Percentiles rank a stretch among this genome's conserved stretches.
Evolutionary conservation across 176 grass and related monocot genomes (phyloP).

Genomic region (Phragmites australis): DNA sequence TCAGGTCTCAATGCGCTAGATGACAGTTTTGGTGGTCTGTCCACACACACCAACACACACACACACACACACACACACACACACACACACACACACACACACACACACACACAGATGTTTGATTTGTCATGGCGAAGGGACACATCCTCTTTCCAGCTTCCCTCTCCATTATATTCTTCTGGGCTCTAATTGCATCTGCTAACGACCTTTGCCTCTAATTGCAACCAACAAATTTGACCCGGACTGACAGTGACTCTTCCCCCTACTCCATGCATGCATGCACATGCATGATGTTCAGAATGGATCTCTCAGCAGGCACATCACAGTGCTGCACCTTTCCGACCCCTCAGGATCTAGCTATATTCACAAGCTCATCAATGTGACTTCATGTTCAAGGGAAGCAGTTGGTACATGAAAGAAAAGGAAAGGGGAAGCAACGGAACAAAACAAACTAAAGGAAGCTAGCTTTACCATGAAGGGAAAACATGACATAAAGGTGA

Average conservation of each 20-base stretch:
- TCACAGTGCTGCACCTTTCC: conserved; percentile 41
- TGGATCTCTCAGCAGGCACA: conserved; percentile 1
- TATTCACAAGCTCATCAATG: conserved; percentile 58
- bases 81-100: too few relatives aligned
- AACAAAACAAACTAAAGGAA: conserved; percentile 43
- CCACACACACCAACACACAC: background rate
- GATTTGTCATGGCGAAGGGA: conserved; percentile 19
- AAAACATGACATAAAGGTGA: conserved; percentile 43
- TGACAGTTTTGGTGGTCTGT: background rate
- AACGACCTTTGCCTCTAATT: conserved; percentile 41
- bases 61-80: too few relatives aligned
- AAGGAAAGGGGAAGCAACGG: conserved; percentile 58
- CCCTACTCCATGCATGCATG: conserved; percentile 47
- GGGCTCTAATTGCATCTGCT: conserved; percentile 24
- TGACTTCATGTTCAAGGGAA: conserved; percentile 71
- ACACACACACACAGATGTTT: too few relatives aligned
- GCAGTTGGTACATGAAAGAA: conserved; percentile 63
- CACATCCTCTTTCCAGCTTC: conserved; percentile 8
- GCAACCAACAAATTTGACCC: conserved; percentile 46
- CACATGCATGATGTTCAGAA: conserved; percentile 33
- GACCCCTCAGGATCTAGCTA: conserved; percentile 27
- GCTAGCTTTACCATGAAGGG: conserved; percentile 49
- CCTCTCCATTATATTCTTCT: background rate
- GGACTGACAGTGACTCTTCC: conserved; percentile 47
- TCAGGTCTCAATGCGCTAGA: background rate